Evolutionary conservation across 2,329 filamentous ascomycete genomes (phyloP).

Genomic region (Coniochaeta hoffmannii): DNA sequence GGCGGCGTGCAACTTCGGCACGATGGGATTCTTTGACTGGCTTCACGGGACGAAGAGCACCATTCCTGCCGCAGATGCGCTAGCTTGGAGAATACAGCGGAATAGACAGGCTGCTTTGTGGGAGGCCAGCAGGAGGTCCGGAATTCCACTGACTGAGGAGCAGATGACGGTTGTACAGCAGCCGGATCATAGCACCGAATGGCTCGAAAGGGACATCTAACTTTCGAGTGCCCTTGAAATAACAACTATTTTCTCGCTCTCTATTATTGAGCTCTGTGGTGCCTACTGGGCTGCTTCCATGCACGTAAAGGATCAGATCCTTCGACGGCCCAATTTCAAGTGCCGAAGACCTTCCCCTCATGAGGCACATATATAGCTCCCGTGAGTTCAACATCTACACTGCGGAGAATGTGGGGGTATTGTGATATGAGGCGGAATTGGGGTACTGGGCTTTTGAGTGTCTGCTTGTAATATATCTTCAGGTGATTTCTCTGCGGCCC

Average conservation of each 20-base stretch:
- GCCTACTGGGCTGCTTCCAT: not conserved
- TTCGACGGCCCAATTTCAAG: not conserved
- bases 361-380: not conserved
- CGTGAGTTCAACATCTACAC: not conserved
- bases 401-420: not conserved
- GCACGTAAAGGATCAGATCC: not conserved
- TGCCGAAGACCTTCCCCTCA: not conserved
- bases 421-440: not conserved
- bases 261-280: not conserved
- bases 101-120: constrained; percentile 2
- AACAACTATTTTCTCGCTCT: not conserved
- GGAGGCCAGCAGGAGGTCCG: not conserved
- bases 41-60: constrained; percentile 1
- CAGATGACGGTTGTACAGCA: constrained; percentile 1
- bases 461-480: not conserved
- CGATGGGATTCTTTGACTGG: constrained; percentile 3
- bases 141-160: not conserved
- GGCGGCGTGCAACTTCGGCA: constrained; percentile 1
- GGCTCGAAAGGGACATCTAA: not conserved
- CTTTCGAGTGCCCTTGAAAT: not conserved
- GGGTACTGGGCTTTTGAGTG: not conserved
- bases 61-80: not conserved
- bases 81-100: not conserved
- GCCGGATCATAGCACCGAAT: constrained; percentile 1
- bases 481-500: not conserved